phyloP scores from a whole-genome alignment of 257 asterid genomes.

The Sherardia arvensis region DNA sequence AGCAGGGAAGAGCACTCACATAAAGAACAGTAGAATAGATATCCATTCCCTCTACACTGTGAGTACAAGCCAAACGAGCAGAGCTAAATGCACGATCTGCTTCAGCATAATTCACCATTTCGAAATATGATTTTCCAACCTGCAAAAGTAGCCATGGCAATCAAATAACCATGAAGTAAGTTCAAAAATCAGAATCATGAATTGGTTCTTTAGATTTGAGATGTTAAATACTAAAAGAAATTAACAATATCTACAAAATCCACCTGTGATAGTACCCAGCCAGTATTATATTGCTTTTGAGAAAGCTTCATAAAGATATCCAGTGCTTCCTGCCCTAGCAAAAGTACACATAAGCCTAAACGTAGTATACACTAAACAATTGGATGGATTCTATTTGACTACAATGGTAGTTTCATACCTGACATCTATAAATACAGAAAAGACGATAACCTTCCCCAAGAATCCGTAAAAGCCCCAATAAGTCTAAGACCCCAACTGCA shows the following conservation, averaged over 20 bases:
- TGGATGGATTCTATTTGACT: constrained; percentile 7
- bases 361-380: constrained; percentile 6
- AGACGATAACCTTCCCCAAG: constrained; percentile 92
- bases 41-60: constrained; percentile 93
- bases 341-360: constrained; percentile 5
- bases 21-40: constrained; percentile 82
- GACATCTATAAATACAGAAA: constrained; percentile 72
- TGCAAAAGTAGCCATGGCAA: constrained; percentile 20
- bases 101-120: constrained; percentile 91
- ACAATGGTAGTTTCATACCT: constrained; percentile 38
- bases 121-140: constrained; percentile 89
- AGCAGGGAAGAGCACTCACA: constrained; percentile 44
- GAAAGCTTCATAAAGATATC: constrained; percentile 63
- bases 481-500: constrained; percentile 62
- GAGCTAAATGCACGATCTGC: constrained; percentile 85
- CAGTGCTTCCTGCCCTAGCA: constrained; percentile 71
- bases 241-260: constrained; percentile 2
- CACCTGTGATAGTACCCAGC: constrained; percentile 97
- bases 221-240: neutral
- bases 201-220: neutral
- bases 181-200: neutral
- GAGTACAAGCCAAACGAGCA: constrained; percentile 76
- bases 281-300: constrained; percentile 81
- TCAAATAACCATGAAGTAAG: neutral
- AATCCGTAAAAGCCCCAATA: constrained; percentile 63